These are phyloP conservation scores for Amanita fuliginea DNA, from an alignment of 768 basidiomycete species.

Conservation along the genomic window DNA sequence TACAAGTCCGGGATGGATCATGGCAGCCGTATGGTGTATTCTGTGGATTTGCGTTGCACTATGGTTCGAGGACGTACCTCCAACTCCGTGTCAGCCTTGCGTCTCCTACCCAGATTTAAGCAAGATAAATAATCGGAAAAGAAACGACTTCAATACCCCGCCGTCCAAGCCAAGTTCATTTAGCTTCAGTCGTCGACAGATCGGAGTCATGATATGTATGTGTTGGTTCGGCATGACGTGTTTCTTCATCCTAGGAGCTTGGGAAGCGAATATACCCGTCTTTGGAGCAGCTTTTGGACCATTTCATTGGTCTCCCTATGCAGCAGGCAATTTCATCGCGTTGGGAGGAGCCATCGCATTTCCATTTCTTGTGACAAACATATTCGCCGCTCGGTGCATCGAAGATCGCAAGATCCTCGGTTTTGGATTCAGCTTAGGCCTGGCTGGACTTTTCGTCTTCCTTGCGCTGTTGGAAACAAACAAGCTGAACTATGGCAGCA, in stretches of 20 bases:
- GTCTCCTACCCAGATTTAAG: conserved; percentile 15
- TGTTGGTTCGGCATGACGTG: conserved; percentile 63
- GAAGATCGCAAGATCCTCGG: conserved; percentile 54
- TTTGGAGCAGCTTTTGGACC: conserved; percentile 31
- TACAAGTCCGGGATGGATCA: conserved; percentile 57
- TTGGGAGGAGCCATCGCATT: conserved; percentile 51
- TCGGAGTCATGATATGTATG: conserved; percentile 50
- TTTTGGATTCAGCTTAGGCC: conserved; percentile 37
- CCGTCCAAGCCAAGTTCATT: background rate
- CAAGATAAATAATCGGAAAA: conserved; percentile 20
- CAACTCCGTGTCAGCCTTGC: background rate
- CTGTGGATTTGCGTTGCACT: conserved; percentile 32
- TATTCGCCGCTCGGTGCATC: conserved; percentile 42
- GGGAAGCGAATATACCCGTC: conserved; percentile 61
- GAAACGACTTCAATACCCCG: background rate
- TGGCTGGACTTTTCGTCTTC: conserved; percentile 40
- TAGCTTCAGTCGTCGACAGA: background rate
- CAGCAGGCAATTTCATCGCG: conserved; percentile 61
- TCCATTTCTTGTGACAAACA: conserved; percentile 56
- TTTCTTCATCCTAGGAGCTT: conserved; percentile 60
- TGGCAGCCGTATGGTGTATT: conserved; percentile 40
- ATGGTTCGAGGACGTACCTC: conserved; percentile 31
- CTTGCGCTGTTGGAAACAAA: conserved; percentile 30
- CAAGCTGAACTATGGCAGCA: conserved; percentile 32
- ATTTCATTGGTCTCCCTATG: conserved; percentile 49